Percentiles rank a stretch among this genome's conserved stretches.
These are phyloP conservation scores for Diaporthe humulicola DNA, from an alignment of 2,329 filamentous ascomycete genomes.

Conservation along the genomic window DNA sequence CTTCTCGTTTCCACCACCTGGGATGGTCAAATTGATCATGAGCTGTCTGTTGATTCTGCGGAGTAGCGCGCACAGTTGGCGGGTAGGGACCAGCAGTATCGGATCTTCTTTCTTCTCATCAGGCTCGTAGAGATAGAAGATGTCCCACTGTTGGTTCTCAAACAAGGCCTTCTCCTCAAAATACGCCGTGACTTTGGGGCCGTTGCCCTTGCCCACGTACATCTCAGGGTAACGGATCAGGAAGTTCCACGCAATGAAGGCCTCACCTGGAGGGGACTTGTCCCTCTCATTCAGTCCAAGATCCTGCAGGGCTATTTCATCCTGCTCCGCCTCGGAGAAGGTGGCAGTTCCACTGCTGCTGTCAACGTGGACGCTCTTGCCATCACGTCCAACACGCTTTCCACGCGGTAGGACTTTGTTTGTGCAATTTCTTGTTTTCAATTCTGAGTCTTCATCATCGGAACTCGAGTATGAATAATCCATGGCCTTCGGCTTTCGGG, in stretches of 20 bases:
- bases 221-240: slow-evolving; percentile 70
- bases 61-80: slow-evolving; percentile 76
- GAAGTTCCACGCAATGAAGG: slow-evolving; percentile 65
- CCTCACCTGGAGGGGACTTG: slow-evolving; percentile 43
- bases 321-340: slow-evolving; percentile 14
- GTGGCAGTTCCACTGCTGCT: neutral
- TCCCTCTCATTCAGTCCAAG: slow-evolving; percentile 47
- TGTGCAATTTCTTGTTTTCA: slow-evolving; percentile 5
- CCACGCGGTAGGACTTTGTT: neutral
- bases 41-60: slow-evolving; percentile 73
- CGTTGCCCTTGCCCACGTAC: slow-evolving; percentile 69
- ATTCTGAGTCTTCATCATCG: neutral
- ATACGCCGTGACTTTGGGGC: slow-evolving; percentile 60
- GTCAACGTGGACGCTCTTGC: neutral
- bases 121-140: slow-evolving; percentile 77
- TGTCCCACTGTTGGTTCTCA: slow-evolving; percentile 76
- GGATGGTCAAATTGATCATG: slow-evolving; percentile 68
- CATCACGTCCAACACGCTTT: neutral
- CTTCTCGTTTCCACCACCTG: slow-evolving; percentile 60
- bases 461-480: neutral
- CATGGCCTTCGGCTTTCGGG: neutral
- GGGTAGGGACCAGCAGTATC: slow-evolving; percentile 75
- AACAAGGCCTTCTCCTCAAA: slow-evolving; percentile 71
- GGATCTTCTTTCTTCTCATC: slow-evolving; percentile 60
- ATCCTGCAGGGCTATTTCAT: slow-evolving; percentile 19